Evolutionary conservation across 2,329 filamentous ascomycete species (phyloP).

Genomic region (Scedosporium minutisporum): DNA sequence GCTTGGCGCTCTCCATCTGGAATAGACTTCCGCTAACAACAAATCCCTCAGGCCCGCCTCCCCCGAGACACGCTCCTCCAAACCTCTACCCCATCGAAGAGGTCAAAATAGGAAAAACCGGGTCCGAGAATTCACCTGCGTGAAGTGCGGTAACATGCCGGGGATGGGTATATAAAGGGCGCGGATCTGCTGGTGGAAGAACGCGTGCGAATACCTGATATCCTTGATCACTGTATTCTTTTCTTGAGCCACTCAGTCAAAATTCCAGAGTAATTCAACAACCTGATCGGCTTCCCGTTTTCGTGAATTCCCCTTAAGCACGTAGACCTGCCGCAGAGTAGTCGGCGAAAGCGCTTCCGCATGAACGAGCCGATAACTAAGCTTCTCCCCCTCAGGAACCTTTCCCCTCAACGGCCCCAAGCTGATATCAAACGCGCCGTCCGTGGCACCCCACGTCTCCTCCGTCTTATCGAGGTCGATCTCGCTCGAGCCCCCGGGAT

Average conservation of each 20-base stretch:
- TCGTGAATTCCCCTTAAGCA: slow-evolving; percentile 1
- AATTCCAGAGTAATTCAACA: slow-evolving; percentile 36
- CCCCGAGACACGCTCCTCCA: slow-evolving; percentile 15
- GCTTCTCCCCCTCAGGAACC: slow-evolving; percentile 31
- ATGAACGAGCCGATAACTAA: slow-evolving; percentile 39
- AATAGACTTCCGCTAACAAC: no score
- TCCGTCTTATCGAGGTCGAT: slow-evolving; percentile 39
- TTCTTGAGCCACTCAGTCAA: neutral
- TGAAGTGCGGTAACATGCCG: slow-evolving; percentile 39
- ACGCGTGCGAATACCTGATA: slow-evolving; percentile 36
- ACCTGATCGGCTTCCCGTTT: slow-evolving; percentile 32
- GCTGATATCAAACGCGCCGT: slow-evolving; percentile 39
- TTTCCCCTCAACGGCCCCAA: slow-evolving; percentile 39
- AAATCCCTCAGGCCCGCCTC: slow-evolving; percentile 21
- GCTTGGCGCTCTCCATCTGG: no score
- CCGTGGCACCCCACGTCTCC: slow-evolving; percentile 40
- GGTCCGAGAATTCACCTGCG: slow-evolving; percentile 36
- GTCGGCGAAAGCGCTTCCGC: slow-evolving; percentile 24
- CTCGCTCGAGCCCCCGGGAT: slow-evolving; percentile 27
- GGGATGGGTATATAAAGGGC: slow-evolving; percentile 44
- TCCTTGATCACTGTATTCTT: slow-evolving; percentile 10
- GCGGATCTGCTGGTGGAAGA: slow-evolving; percentile 33
- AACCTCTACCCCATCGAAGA: slow-evolving; percentile 36
- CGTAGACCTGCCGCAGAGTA: slow-evolving; percentile 35
- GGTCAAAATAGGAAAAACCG: slow-evolving; percentile 37